Conservation (phyloP, 2,329 filamentous ascomycete species). For the Chaetoscypha palmicola region DNA sequence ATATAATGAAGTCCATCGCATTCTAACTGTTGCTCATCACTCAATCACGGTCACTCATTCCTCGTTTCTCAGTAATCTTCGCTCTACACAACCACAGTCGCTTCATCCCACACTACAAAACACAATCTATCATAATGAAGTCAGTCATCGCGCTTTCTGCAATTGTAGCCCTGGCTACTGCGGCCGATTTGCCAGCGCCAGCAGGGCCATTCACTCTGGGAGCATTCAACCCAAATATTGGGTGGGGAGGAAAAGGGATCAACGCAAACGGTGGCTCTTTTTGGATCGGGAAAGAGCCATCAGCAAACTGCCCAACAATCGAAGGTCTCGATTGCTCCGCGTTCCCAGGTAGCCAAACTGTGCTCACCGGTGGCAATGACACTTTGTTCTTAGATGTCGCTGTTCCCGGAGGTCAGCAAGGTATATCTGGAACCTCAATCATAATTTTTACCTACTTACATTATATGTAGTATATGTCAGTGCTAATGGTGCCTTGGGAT, state of each 20-base stretch:
- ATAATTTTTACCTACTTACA: neutral
- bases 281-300: conserved; percentile 20
- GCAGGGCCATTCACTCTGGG: conserved; percentile 3
- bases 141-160: conserved; percentile 3
- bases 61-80: too few species aligned
- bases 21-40: too few species aligned
- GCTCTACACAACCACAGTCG: too few species aligned
- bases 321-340: conserved; percentile 6
- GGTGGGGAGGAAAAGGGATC: neutral
- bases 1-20: too few species aligned
- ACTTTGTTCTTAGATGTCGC: conserved; percentile 3
- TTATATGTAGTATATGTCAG: conserved; percentile 43
- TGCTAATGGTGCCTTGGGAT: conserved; percentile 46
- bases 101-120: too few species aligned
- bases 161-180: neutral
- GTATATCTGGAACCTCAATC: neutral
- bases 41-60: too few species aligned
- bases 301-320: conserved; percentile 41
- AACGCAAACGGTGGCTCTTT: conserved; percentile 5
- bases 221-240: neutral
- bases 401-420: conserved; percentile 11
- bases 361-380: conserved; percentile 3
- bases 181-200: neutral
- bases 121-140: too few species aligned
- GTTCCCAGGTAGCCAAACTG: conserved; percentile 3